Evolutionary conservation across 352 stramenopile species (phyloP), one percentile per base, ranked within the genome.

Genomic region (Pythium periplocum): DNA sequence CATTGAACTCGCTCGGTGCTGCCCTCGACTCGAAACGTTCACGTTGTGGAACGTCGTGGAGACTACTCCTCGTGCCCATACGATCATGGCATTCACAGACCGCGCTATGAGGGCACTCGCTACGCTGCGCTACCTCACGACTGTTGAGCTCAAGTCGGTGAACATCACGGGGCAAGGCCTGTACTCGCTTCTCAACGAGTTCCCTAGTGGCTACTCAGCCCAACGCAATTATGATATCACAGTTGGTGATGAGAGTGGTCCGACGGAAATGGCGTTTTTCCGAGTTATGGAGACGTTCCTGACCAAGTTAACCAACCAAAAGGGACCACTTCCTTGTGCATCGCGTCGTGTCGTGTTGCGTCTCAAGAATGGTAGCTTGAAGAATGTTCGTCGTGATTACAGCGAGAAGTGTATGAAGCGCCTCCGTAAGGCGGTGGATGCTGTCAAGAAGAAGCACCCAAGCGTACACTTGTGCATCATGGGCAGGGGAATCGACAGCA

Each of bases 1-100:
- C 42, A 41, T 57, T 31, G 47, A 47, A 0, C n/a, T 65, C 1
- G 45, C 52, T 0, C 30, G n/a, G 1, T 10, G 55, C 35, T 65
- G 58, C 31, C 42, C 47, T 12, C 12, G 37, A 5, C 38, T 65
- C 30, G 58, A 65, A 40, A 55, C 46, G 9, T 57, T 65, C n/a
- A 46, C 38, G 33, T 44, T 65, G 12, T 51, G 57, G 33, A 37
- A 45, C 10, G 50, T 63, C 8, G 31, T 64, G 4, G 12, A 59
- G 26, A 7, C n/a, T 4, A 45, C 50, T 0, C 11, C 4, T 2
- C 26, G 44, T 9, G 36, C 4, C 7, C 38, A 8, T 12, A 8
- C 38, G 7, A 48, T 64, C 46, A 59, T 59, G 57, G 32, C 44
- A 9, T 57, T 66, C 32, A 66, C 53, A 0, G 53, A 66, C 41